These are phyloP conservation scores for Kalmanozyma brasiliensis DNA, from an alignment of 1,284 basidiomycete species.

Conservation along the genomic window DNA sequence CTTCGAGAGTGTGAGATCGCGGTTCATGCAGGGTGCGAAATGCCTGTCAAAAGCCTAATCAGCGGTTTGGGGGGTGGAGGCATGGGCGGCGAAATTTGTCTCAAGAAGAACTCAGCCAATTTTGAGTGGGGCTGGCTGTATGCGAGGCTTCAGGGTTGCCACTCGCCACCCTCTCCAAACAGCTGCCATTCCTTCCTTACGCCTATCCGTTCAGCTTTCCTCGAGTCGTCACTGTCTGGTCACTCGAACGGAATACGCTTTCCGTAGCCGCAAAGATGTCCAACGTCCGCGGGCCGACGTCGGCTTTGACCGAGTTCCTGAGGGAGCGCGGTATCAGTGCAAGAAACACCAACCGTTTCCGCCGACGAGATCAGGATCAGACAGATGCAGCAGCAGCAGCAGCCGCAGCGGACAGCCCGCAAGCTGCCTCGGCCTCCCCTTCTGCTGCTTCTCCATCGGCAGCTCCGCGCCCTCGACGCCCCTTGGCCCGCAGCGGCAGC, in stretches of 20 bases:
- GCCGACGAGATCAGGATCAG: conserved; percentile 46
- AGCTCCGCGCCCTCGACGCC: conserved; percentile 13
- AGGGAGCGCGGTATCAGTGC: conserved; percentile 82
- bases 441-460: conserved; percentile 11
- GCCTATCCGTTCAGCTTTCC: background rate
- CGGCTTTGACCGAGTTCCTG: conserved; percentile 90
- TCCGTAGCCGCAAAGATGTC: conserved; percentile 17
- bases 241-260: background rate
- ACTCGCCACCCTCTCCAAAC: conserved; percentile 18
- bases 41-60: conserved; percentile 18
- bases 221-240: too few relatives aligned
- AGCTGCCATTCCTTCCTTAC: background rate
- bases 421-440: conserved; percentile 28
- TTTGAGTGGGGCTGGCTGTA: background rate
- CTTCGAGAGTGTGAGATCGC: background rate
- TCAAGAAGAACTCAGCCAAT: conserved; percentile 30
- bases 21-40: conserved; percentile 3
- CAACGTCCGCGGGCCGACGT: conserved; percentile 82
- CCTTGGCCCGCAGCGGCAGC: conserved; percentile 30
- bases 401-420: conserved; percentile 48
- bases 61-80: conserved; percentile 1
- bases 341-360: conserved; percentile 73
- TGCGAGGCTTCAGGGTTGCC: conserved; percentile 6
- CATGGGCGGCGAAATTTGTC: conserved; percentile 1
- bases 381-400: conserved; percentile 70